Evolutionary conservation across 139 green algal genomes (phyloP), one percentile per base, ranked within the genome.

Genomic region (Microglena sp.): DNA sequence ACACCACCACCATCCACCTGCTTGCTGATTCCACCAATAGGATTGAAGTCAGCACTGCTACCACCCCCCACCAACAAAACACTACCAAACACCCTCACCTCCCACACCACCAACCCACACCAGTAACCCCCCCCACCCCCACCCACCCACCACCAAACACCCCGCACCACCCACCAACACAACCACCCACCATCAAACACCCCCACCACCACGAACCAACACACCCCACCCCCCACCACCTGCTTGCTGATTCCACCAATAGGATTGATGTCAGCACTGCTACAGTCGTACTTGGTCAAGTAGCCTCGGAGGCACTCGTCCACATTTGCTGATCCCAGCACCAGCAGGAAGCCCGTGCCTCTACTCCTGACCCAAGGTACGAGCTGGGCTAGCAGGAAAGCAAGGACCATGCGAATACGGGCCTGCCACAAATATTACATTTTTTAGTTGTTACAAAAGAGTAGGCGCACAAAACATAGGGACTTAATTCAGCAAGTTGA

Each of bases 271-370:
- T 99, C 93, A 2, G 88, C 93, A 1, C 75, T 84, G 66, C 72
- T 89, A 83, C 93, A 98, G 82, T 99, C 93, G 30, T 68, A 69
- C 71, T 82, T 82, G 34, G 76, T 83, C 15, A 78, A 59, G 74
- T 90, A 92, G n/a, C 90, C 82, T 6, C 89, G 50, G 43, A 99
- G 79, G 8, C 77, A 85, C 72, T 99, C 94, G 71, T 99, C 94
- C 67, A 98, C 94, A 72, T 99, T 99, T 29, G 90, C 88, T 53
- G 64, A 86, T 7, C 90, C 91, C 55, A 99, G 82, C 55, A 99
- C 94, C 29, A 99, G 86, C 46, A 97, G 73, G 62, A 92, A 99
- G 26, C 90, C 89, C 5, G 18, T 21, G 18, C 77, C 60, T 32
- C 78, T 69, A 6, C 66, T 55, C 30, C 53, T 60, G n/a, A 63